Evolutionary conservation across 2,329 filamentous ascomycete genomes (phyloP).

Genomic region (Aspergillus intermedius): DNA sequence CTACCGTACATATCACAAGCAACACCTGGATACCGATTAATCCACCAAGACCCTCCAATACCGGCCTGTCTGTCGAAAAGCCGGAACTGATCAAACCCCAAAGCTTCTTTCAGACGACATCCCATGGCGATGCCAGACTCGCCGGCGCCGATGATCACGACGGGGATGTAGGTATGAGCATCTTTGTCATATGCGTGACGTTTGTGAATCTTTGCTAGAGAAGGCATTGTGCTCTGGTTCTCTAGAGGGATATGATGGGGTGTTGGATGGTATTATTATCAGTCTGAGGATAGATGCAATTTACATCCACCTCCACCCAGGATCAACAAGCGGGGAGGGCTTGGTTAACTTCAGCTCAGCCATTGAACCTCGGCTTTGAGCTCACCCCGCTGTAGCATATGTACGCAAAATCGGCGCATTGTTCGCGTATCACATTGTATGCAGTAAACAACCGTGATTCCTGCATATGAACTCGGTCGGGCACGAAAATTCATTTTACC

Average conservation of each 20-base stretch:
- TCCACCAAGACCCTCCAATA: slow-evolving; percentile 60
- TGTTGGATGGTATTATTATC: background rate
- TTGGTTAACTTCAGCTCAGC: too few species aligned
- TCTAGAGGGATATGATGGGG: background rate
- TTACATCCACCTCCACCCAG: too few species aligned
- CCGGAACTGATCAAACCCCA: slow-evolving; percentile 53
- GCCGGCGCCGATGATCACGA: slow-evolving; percentile 56
- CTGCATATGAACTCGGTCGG: too few species aligned
- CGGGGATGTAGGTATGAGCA: slow-evolving; percentile 42
- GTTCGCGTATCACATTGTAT: background rate
- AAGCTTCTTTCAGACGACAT: slow-evolving; percentile 51
- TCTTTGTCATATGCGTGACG: slow-evolving; percentile 33
- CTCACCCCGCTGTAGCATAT: background rate
- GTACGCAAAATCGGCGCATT: background rate
- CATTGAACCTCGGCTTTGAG: background rate
- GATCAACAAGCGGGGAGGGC: too few species aligned
- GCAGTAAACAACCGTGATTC: too few species aligned
- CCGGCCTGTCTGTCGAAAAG: slow-evolving; percentile 55
- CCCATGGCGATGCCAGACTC: slow-evolving; percentile 58
- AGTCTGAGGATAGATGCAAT: background rate
- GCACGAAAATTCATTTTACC: too few species aligned
- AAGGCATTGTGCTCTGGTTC: slow-evolving; percentile 18
- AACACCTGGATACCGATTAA: slow-evolving; percentile 55
- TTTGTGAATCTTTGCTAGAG: slow-evolving; percentile 32
- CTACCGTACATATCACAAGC: slow-evolving; percentile 50